Conservation (phyloP, 2,329 filamentous ascomycete genomes). For the Fusarium brevicatenulatum region DNA sequence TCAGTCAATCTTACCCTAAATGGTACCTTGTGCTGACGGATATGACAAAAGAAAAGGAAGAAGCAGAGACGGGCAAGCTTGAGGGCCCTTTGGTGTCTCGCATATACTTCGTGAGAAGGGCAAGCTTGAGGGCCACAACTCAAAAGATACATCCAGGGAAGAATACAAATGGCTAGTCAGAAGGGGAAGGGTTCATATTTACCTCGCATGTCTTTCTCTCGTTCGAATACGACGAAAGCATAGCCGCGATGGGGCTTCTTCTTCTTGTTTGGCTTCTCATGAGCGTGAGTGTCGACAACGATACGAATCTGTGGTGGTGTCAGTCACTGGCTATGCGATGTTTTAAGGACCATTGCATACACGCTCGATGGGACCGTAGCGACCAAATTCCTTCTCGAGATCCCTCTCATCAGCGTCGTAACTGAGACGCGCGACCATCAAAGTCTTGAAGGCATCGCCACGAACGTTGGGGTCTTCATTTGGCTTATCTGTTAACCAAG, state of each 20-base stretch:
- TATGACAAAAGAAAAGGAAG: conserved; percentile 44
- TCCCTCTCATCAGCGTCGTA: conserved; percentile 92
- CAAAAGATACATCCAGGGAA: conserved; percentile 42
- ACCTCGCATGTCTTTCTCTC: conserved; percentile 99
- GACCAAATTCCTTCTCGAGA: conserved; percentile 90
- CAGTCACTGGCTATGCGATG: conserved; percentile 7
- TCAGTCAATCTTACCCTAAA: conserved; percentile 74
- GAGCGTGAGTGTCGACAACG: conserved; percentile 78
- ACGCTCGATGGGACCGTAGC: conserved; percentile 93
- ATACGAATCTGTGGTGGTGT: conserved; percentile 78
- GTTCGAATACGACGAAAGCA: conserved; percentile 95
- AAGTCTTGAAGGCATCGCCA: conserved; percentile 93
- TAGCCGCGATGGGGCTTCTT: conserved; percentile 89
- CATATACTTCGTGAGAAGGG: conserved; percentile 52
- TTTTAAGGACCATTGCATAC: conserved; percentile 59
- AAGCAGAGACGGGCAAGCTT: conserved; percentile 64
- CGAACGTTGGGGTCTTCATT: conserved; percentile 86
- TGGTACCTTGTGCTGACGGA: conserved; percentile 39
- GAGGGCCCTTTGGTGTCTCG: conserved; percentile 63
- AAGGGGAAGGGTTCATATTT: conserved; percentile 59
- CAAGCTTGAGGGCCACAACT: conserved; percentile 58
- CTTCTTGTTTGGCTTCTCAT: conserved; percentile 77
- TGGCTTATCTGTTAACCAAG: conserved; percentile 73
- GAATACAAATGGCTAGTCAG: conserved; percentile 39
- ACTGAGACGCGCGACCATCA: conserved; percentile 89